Percentiles rank a stretch among this genome's conserved stretches.
phyloP scores from a whole-genome alignment of 805 yeast genomes.

The Wickerhamomyces chambardii region DNA sequence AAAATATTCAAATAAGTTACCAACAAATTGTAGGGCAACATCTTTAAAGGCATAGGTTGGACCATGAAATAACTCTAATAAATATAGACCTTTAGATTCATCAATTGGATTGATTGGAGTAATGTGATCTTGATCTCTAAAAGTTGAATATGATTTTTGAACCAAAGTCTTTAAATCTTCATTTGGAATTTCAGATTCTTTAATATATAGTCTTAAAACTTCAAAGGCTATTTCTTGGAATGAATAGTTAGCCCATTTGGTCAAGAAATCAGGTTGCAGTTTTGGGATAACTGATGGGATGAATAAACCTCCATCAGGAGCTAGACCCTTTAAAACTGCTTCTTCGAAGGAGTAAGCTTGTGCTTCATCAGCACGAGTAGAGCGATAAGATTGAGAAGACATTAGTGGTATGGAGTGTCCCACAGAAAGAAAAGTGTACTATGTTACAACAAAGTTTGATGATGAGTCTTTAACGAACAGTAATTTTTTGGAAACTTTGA shows the following conservation, averaged over 20 bases:
- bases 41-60: constrained; percentile 99
- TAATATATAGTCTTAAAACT: constrained; percentile 73
- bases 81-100: constrained; percentile 47
- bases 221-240: constrained; percentile 86
- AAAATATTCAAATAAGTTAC: constrained; percentile 92
- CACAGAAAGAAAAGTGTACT: too few species aligned
- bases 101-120: constrained; percentile 73
- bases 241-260: constrained; percentile 62
- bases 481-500: too few species aligned
- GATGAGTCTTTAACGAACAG: too few species aligned
- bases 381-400: constrained; percentile 59
- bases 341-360: constrained; percentile 65
- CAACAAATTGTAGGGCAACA: constrained; percentile 96
- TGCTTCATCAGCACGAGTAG: constrained; percentile 56
- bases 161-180: constrained; percentile 58
- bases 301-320: constrained; percentile 94
- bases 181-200: constrained; percentile 62
- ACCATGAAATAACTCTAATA: constrained; percentile 94
- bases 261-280: constrained; percentile 41
- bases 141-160: constrained; percentile 75
- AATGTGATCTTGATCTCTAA: constrained; percentile 67
- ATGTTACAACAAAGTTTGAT: not conserved
- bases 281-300: constrained; percentile 79
- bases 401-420: too few species aligned
- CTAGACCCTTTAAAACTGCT: constrained; percentile 83